These are phyloP conservation scores for Penicillium sp. DNA, from an alignment of 2,329 filamentous ascomycete species.

Conservation along the genomic window DNA sequence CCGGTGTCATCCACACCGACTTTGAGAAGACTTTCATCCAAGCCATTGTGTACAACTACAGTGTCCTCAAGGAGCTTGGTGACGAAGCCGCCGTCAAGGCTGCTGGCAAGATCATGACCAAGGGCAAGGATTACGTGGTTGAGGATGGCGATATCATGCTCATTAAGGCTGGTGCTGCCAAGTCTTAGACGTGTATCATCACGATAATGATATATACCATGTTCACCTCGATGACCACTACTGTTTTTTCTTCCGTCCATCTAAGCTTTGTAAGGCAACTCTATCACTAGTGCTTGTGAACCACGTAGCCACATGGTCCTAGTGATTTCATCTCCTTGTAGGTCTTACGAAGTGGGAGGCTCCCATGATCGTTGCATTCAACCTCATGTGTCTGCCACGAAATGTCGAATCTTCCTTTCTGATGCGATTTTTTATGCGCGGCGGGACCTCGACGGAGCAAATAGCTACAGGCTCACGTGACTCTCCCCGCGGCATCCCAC, in stretches of 20 bases:
- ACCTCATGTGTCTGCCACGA: too few species aligned
- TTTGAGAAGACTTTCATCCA: conserved; percentile 99
- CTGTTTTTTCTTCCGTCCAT: too few species aligned
- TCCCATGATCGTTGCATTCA: too few species aligned
- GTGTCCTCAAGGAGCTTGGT: conserved; percentile 71
- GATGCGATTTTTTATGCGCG: too few species aligned
- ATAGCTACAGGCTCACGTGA: conserved; percentile 9
- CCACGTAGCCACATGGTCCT: too few species aligned
- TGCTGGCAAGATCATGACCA: conserved; percentile 95
- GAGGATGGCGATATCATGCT: conserved; percentile 61
- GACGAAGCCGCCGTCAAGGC: conserved; percentile 85
- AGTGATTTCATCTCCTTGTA: too few species aligned
- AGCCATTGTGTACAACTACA: conserved; percentile 87
- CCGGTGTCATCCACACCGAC: conserved; percentile 95
- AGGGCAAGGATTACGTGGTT: conserved; percentile 86
- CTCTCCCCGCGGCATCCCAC: conserved; percentile 26
- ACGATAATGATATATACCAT: too few species aligned
- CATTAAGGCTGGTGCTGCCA: conserved; percentile 64
- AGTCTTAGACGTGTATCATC: conserved; percentile 29
- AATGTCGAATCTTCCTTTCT: too few species aligned
- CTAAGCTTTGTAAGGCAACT: too few species aligned
- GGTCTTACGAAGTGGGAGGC: too few species aligned
- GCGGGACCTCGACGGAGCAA: too few species aligned
- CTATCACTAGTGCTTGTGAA: too few species aligned
- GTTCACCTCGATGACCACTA: conserved; percentile 1